Evolutionary conservation across 2,329 filamentous ascomycete species (phyloP).

Genomic region (Fusarium redolens): DNA sequence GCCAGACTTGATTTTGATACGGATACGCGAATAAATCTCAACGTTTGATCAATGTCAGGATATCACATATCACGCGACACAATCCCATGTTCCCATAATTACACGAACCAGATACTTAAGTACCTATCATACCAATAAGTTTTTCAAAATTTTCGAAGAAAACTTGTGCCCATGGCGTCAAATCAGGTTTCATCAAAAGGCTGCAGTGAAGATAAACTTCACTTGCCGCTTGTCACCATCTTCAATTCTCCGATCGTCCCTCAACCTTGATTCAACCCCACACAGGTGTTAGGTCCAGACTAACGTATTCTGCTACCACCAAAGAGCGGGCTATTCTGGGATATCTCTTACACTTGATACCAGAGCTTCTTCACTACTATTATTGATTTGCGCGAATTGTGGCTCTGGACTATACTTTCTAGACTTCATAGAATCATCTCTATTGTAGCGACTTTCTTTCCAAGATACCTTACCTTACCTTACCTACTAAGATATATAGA

Average conservation of each 20-base stretch:
- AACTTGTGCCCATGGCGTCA: background rate
- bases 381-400: background rate
- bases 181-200: background rate
- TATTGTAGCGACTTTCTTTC: background rate
- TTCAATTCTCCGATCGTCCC: conserved; percentile 7
- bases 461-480: background rate
- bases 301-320: background rate
- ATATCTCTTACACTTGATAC: background rate
- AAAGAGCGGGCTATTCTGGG: background rate
- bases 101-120: background rate
- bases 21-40: conserved; percentile 11
- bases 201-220: background rate
- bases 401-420: background rate
- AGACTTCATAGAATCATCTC: background rate
- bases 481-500: background rate
- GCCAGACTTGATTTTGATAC: conserved; percentile 12
- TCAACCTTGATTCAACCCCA: background rate
- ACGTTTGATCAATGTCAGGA: conserved; percentile 9
- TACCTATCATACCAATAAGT: background rate
- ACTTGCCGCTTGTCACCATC: background rate
- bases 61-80: conserved; percentile 33
- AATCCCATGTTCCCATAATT: conserved; percentile 19
- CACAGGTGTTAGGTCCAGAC: background rate
- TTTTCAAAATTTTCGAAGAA: background rate
- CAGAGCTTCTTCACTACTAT: background rate